A percentile compares a stretch with the other conserved stretches of the same genome.
Conservation (phyloP, 2,329 filamentous ascomycete species). For the Colletotrichum sp. region DNA sequence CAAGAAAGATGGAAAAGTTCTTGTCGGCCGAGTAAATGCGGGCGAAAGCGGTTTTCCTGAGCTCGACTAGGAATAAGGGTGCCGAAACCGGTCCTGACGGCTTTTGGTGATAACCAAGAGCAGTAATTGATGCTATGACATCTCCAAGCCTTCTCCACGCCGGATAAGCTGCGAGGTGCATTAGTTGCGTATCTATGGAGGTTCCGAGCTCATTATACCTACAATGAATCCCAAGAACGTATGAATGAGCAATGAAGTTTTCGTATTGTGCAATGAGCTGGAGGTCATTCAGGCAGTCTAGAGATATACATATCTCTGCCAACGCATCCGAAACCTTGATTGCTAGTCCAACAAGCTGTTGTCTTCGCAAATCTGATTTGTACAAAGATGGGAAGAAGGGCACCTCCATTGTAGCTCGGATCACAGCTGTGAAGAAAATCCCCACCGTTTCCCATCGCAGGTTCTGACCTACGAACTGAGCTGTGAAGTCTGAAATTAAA, state of each 20-base stretch:
- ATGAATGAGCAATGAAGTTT: background rate
- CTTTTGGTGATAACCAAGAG: background rate
- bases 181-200: background rate
- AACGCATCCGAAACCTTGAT: background rate
- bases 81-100: background rate
- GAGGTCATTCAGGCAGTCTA: background rate
- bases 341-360: background rate
- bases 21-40: background rate
- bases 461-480: background rate
- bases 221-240: background rate
- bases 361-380: background rate
- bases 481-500: background rate
- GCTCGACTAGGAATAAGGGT: background rate
- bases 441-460: background rate
- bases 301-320: background rate
- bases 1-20: background rate
- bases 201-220: rapidly evolving
- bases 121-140: background rate
- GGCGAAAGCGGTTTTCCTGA: background rate
- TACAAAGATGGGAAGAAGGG: background rate
- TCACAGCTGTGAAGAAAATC: background rate
- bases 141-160: background rate
- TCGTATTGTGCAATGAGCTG: background rate
- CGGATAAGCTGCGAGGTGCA: background rate
- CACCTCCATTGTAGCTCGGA: background rate